A percentile compares a stretch with the other conserved stretches of the same genome.
phyloP scores from a whole-genome alignment of 257 asterid species.

The Plantago major region DNA sequence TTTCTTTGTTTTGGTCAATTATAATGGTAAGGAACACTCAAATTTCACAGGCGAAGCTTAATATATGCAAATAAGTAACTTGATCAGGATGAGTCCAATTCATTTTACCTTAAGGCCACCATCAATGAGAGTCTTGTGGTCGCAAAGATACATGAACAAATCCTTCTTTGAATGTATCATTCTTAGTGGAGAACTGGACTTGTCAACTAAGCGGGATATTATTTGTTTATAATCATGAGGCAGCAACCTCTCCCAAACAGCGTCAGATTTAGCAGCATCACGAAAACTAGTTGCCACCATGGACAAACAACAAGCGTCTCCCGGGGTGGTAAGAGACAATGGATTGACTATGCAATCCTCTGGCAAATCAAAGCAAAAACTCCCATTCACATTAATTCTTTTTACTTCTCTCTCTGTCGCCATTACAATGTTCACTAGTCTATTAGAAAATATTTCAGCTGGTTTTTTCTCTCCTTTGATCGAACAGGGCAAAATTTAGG shows the following conservation, averaged over 20 bases:
- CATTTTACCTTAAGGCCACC: conserved; percentile 52
- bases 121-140: conserved; percentile 55
- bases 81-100: too few species aligned
- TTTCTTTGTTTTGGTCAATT: too few species aligned
- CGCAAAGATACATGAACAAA: conserved; percentile 56
- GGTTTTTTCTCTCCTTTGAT: too few species aligned
- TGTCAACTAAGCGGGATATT: conserved; percentile 34
- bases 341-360: conserved; percentile 70
- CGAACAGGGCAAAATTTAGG: too few species aligned
- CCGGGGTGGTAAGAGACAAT: conserved; percentile 71
- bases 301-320: conserved; percentile 63
- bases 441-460: too few species aligned
- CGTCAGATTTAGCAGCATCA: conserved; percentile 61
- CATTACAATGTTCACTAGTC: too few species aligned
- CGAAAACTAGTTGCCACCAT: conserved; percentile 49
- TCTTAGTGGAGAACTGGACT: conserved; percentile 19
- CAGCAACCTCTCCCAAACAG: conserved; percentile 69
- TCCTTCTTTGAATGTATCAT: conserved; percentile 48
- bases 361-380: too few species aligned
- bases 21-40: too few species aligned
- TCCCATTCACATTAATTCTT: too few species aligned
- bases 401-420: too few species aligned
- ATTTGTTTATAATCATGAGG: conserved; percentile 61
- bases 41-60: too few species aligned
- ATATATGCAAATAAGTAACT: too few species aligned